phyloP scores from a whole-genome alignment of 257 asterid species.

The Capsicum rhomboideum region DNA sequence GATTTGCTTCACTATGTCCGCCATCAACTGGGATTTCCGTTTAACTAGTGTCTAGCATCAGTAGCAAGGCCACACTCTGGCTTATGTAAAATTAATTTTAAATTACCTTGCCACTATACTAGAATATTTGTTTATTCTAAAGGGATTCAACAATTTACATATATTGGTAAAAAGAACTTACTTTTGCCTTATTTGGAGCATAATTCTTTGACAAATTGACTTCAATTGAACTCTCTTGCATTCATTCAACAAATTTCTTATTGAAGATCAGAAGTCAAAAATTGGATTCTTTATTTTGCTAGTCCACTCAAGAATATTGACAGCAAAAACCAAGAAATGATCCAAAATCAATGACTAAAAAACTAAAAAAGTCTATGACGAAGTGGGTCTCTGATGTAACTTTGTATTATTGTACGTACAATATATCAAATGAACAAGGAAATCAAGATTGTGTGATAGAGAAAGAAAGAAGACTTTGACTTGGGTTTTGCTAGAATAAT shows the following conservation, averaged over 20 bases:
- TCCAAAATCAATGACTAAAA: background rate
- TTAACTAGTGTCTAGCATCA: background rate
- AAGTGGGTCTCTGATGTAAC: background rate
- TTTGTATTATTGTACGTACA: background rate
- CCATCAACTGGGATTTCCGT: slow-evolving; percentile 11
- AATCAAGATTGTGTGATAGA: background rate
- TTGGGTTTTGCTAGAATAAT: background rate
- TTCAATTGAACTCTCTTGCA: background rate
- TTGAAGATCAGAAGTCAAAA: background rate
- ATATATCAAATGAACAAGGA: background rate
- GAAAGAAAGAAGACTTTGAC: background rate
- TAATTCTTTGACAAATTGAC: background rate
- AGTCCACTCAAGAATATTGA: background rate
- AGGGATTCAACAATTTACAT: background rate
- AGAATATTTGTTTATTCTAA: background rate
- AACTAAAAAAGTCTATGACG: background rate
- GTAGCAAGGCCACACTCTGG: background rate
- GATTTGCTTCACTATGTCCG: slow-evolving; percentile 36
- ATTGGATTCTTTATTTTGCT: background rate
- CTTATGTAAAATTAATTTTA: background rate
- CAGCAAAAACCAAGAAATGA: background rate
- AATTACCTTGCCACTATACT: background rate
- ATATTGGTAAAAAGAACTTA: background rate
- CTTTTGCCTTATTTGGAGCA: background rate
- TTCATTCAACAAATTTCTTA: too few relatives aligned